These are phyloP conservation scores for Antarctomyces pellizariae DNA, from an alignment of 495 filamentous ascomycete genomes.

Conservation along the genomic window DNA sequence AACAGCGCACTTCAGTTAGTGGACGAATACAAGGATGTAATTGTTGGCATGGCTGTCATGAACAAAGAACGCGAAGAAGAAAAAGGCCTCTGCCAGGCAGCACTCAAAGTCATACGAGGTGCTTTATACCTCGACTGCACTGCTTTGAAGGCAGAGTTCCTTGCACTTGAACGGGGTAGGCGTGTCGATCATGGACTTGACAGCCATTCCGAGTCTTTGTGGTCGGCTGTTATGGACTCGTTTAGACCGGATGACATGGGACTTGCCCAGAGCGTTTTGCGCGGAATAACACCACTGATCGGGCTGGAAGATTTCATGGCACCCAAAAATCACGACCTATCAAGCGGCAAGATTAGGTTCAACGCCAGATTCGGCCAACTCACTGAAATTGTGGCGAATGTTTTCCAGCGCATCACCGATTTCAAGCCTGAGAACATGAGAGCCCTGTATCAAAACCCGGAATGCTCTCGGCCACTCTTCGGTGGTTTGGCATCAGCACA, in stretches of 20 bases:
- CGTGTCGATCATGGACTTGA: conserved; percentile 42
- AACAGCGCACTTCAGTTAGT: conserved; percentile 26
- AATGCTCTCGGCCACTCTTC: conserved; percentile 21
- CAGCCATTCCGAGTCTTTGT: conserved; percentile 41
- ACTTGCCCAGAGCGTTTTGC: conserved; percentile 46
- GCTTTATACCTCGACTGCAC: conserved; percentile 55
- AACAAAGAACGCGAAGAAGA: conserved; percentile 11
- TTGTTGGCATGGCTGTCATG: conserved; percentile 19
- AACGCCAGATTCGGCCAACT: conserved; percentile 49
- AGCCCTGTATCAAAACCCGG: conserved; percentile 34
- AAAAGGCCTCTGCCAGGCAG: conserved; percentile 16
- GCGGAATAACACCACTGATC: conserved; percentile 41
- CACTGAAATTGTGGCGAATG: conserved; percentile 39
- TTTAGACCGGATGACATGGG: conserved; percentile 36
- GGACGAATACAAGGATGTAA: conserved; percentile 21
- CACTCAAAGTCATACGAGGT: conserved; percentile 41
- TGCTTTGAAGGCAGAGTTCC: conserved; percentile 45
- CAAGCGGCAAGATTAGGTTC: conserved; percentile 37
- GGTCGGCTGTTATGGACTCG: conserved; percentile 49
- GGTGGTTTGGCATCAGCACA: conserved; percentile 27
- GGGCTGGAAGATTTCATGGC: conserved; percentile 48
- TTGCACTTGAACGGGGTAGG: conserved; percentile 29
- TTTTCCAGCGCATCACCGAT: conserved; percentile 53
- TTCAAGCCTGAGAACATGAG: conserved; percentile 41
- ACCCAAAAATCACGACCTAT: conserved; percentile 20